Conservation (phyloP, 176 grass and related monocot genomes). For the Triticum aestivum region IWGSC_CS_RefSeq_v2.1 NC_057810.1:499772315-499772814, state of each 20-base stretch:
- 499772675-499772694: background rate
- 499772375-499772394: background rate
- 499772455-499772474: conserved; percentile 17
- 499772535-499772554: conserved; percentile 5
- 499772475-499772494: conserved; percentile 19
- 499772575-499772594: conserved; percentile 22
- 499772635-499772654: background rate
- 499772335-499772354: background rate
- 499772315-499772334: background rate
- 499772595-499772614: background rate
- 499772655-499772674: background rate
- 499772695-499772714: background rate
- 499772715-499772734: background rate
- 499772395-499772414: background rate
- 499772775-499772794: background rate
- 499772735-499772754: background rate
- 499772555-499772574: conserved; percentile 49
- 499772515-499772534: conserved; percentile 47
- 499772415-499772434: background rate
- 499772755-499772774: background rate
- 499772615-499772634: conserved; percentile 35
- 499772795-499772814: conserved; percentile 17
- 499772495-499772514: background rate
- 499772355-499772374: background rate
- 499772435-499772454: background rate